Conservation (phyloP, 2,329 filamentous ascomycete species). For the Thermothelomyces thermophilus region DNA sequence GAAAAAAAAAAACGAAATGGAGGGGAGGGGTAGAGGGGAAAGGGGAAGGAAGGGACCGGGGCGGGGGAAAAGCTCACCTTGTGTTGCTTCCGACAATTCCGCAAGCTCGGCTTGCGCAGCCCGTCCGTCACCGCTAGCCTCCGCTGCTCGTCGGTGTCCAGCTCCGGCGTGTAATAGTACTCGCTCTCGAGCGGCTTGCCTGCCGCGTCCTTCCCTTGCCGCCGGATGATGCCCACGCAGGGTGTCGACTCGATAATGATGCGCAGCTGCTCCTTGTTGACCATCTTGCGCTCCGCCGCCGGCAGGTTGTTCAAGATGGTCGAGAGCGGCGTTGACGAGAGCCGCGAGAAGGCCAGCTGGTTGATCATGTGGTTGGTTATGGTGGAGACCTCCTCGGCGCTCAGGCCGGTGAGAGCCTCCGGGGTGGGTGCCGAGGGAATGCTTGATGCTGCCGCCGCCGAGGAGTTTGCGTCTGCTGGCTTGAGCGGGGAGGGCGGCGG, state of each 20-base stretch:
- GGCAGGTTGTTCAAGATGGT: conserved; percentile 85
- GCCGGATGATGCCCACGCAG: conserved; percentile 81
- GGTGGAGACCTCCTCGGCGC: conserved; percentile 35
- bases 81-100: conserved; percentile 89
- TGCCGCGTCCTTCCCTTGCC: conserved; percentile 92
- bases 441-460: conserved; percentile 1
- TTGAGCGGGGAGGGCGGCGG: conserved; percentile 2
- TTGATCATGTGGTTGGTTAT: conserved; percentile 86
- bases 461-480: conserved; percentile 6
- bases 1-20: no score
- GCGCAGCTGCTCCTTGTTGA: conserved; percentile 60
- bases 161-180: conserved; percentile 91
- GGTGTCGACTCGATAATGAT: conserved; percentile 64
- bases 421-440: conserved; percentile 13
- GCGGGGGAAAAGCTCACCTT: conserved; percentile 67
- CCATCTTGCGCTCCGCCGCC: conserved; percentile 49
- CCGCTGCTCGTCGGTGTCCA: conserved; percentile 71
- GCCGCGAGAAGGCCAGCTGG: conserved; percentile 87
- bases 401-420: conserved; percentile 24
- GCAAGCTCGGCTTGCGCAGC: conserved; percentile 78
- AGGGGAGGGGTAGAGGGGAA: background rate
- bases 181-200: conserved; percentile 91
- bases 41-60: background rate
- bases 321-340: conserved; percentile 86
- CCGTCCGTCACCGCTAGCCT: conserved; percentile 78